These are phyloP conservation scores for Phytophthora cactorum DNA, from an alignment of 352 stramenopile genomes.

Conservation along the genomic window DNA sequence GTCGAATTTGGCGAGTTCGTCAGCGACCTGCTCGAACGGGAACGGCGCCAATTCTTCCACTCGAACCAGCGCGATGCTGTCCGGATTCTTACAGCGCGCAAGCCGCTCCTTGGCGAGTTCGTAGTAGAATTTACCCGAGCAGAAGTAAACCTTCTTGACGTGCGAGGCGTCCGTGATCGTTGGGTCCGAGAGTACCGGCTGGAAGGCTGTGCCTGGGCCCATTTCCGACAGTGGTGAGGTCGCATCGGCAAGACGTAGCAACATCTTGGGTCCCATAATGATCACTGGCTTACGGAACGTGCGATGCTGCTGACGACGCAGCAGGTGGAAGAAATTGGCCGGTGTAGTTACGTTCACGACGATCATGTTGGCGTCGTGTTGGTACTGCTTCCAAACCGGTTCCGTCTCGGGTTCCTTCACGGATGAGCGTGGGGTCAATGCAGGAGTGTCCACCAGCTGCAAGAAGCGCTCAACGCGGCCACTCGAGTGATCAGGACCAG, in stretches of 20 bases:
- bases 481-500: conserved; percentile 89
- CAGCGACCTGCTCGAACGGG: conserved; percentile 71
- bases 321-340: conserved; percentile 97
- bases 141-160: conserved; percentile 80
- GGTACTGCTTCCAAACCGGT: conserved; percentile 54
- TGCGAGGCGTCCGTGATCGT: conserved; percentile 50
- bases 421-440: conserved; percentile 42
- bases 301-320: conserved; percentile 90
- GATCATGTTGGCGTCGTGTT: conserved; percentile 86
- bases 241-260: conserved; percentile 71
- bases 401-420: conserved; percentile 42
- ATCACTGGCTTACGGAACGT: conserved; percentile 79
- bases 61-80: conserved; percentile 73
- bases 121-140: conserved; percentile 89
- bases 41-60: conserved; percentile 89
- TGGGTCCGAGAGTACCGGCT: conserved; percentile 69
- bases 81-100: conserved; percentile 44
- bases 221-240: conserved; percentile 74
- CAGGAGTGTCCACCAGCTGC: conserved; percentile 82
- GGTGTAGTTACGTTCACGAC: conserved; percentile 88
- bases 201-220: conserved; percentile 61
- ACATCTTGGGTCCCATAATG: conserved; percentile 82
- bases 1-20: conserved; percentile 59
- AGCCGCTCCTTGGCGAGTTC: conserved; percentile 76
- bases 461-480: conserved; percentile 88